Evolutionary conservation across 768 basidiomycete species (phyloP), one percentile per base, ranked within the genome.

Genomic region (Suillus subalutaceus): DNA sequence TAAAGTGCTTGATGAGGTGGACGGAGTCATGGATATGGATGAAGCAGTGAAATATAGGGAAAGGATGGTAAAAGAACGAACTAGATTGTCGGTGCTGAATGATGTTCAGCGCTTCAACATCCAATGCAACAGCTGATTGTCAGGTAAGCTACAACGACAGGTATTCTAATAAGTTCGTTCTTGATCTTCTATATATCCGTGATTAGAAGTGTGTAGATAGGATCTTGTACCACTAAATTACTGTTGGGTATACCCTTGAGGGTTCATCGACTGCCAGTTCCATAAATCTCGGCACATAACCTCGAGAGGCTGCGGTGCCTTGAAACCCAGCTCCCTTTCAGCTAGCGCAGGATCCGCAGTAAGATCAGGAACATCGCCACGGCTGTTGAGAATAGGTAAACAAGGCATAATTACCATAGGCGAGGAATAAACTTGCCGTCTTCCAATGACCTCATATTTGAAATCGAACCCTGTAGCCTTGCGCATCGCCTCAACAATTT

Each of bases 211-310:
- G 32, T 50, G 53, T 74, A 74, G 67, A 62, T 64, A 64, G 26
- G 37, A 26, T 53, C 20, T 57, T n/a, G 23, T 38, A 35, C 50
- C 55, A 46, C 40, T 61, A 56, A 48, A 56, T 76, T 65, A 74
- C 48, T 67, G 72, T 71, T 72, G 64, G 61, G 78, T 79, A 68
- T 93, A 97, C 3, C 96, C 96, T 38, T 86, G 74, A 8, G 92
- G 93, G 72, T 97, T 93, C 77, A 88, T 93, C n/a, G 88, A 88
- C 82, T 99, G 97, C 94, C 96, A 99, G 80, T 96, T 96, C 97
- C 97, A 99, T 71, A 97, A 82, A 79, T 99, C 97, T 64, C 87
- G 83, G 79, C 97, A 99, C 94, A 99, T 99, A 64, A 90, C 89
- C 68, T 95, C 90, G 55, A 99, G 84, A 71, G 89, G 84, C 72